Conservation (phyloP, 495 filamentous ascomycete species). For the Elasticomyces elasticus region DNA sequence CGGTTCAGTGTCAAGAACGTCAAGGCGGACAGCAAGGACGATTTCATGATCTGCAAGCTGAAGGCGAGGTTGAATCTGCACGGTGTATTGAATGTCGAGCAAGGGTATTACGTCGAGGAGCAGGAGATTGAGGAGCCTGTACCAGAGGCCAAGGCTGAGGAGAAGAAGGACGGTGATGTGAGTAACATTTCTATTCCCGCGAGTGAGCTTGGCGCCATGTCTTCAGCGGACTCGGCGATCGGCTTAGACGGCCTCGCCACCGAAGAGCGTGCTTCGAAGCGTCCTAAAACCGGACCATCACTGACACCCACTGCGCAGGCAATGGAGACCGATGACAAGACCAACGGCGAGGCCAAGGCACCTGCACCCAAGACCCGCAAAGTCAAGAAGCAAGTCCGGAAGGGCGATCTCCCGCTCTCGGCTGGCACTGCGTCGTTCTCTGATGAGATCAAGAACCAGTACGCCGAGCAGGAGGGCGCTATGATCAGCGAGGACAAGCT, state of each 20-base stretch:
- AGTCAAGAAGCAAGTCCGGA: constrained; percentile 98
- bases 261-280: constrained; percentile 19
- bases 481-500: constrained; percentile 99
- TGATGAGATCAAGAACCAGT: constrained; percentile 48
- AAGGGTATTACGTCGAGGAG: constrained; percentile 96
- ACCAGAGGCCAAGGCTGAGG: constrained; percentile 44
- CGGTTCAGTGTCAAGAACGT: constrained; percentile 63
- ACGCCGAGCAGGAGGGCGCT: constrained; percentile 67
- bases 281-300: constrained; percentile 17
- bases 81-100: constrained; percentile 92
- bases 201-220: too few species aligned
- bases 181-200: constrained; percentile 24
- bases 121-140: constrained; percentile 94
- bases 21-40: constrained; percentile 49
- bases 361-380: constrained; percentile 84
- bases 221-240: too few species aligned
- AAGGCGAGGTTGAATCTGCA: constrained; percentile 97
- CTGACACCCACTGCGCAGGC: constrained; percentile 45
- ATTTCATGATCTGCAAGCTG: constrained; percentile 82
- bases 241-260: not conserved
- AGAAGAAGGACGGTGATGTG: constrained; percentile 52
- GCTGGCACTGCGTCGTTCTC: constrained; percentile 74
- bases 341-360: constrained; percentile 51
- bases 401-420: constrained; percentile 87
- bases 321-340: constrained; percentile 70